phyloP scores from a whole-genome alignment of 2,329 filamentous ascomycete genomes.

The Botrytis paeoniae region DNA sequence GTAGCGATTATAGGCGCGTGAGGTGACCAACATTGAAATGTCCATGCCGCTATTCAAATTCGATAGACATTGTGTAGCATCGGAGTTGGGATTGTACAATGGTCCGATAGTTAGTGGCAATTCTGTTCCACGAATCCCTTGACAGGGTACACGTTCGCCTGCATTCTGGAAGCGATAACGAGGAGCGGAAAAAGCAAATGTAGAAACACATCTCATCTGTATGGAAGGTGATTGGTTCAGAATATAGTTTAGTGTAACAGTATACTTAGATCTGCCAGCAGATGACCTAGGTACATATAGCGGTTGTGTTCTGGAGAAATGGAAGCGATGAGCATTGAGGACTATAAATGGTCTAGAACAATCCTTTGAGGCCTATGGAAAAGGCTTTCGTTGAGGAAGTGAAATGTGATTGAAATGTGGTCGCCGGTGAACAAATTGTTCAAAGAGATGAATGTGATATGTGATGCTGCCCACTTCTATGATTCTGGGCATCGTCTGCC shows the following conservation, averaged over 20 bases:
- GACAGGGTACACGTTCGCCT: background rate
- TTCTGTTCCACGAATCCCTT: constrained; percentile 4
- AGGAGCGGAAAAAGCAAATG: background rate
- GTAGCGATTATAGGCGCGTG: background rate
- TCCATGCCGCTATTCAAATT: background rate
- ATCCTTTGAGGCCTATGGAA: background rate
- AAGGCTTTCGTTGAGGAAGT: background rate
- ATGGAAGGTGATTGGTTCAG: background rate
- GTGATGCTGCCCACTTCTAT: background rate
- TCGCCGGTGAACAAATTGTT: background rate
- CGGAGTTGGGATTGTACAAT: background rate
- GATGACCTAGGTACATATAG: background rate
- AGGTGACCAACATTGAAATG: background rate
- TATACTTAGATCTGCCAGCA: constrained; percentile 12
- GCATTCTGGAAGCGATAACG: constrained; percentile 13
- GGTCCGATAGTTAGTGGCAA: background rate
- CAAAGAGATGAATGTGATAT: background rate
- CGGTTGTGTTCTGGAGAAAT: background rate
- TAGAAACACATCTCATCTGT: background rate
- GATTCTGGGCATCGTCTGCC: too few species aligned
- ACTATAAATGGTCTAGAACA: background rate
- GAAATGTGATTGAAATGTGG: background rate
- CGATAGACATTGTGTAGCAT: background rate
- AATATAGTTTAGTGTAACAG: background rate
- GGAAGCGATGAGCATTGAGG: background rate